Conservation (phyloP, 2,329 filamentous ascomycete genomes). For the Botrytis deweyae region DNA sequence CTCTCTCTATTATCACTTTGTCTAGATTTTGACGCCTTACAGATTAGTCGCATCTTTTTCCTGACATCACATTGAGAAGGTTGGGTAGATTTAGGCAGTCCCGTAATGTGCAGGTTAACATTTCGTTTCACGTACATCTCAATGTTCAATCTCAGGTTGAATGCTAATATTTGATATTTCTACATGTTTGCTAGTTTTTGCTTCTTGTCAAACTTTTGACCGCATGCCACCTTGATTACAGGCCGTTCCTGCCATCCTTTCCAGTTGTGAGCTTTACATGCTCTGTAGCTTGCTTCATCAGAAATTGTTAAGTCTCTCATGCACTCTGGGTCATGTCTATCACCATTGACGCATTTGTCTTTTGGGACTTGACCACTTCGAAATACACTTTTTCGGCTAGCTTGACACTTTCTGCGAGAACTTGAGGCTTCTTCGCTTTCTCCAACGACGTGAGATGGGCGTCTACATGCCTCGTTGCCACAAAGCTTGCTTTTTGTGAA, state of each 20-base stretch:
- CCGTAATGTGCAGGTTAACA: neutral
- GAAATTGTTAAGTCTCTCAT: neutral
- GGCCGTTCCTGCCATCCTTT: neutral
- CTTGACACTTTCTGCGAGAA: neutral
- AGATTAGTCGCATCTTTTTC: neutral
- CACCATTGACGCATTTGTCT: neutral
- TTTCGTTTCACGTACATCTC: neutral
- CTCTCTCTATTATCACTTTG: neutral
- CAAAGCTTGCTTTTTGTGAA: conserved; percentile 2
- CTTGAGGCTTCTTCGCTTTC: neutral
- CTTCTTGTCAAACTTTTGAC: neutral
- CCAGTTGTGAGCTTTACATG: neutral
- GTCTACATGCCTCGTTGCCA: neutral
- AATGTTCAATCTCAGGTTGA: neutral
- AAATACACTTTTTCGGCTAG: too few species aligned
- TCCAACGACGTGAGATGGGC: conserved; percentile 4
- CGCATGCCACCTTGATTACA: neutral
- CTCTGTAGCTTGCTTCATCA: neutral
- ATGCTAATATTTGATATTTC: neutral
- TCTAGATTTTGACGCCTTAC: neutral
- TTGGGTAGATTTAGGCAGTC: neutral
- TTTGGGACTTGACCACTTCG: too few species aligned
- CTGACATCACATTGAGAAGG: too few species aligned
- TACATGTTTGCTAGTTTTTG: neutral
- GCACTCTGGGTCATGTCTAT: neutral